Evolutionary conservation across 164 flowering plant genomes (phyloP).

Genomic region (Vitis cinerea): DNA sequence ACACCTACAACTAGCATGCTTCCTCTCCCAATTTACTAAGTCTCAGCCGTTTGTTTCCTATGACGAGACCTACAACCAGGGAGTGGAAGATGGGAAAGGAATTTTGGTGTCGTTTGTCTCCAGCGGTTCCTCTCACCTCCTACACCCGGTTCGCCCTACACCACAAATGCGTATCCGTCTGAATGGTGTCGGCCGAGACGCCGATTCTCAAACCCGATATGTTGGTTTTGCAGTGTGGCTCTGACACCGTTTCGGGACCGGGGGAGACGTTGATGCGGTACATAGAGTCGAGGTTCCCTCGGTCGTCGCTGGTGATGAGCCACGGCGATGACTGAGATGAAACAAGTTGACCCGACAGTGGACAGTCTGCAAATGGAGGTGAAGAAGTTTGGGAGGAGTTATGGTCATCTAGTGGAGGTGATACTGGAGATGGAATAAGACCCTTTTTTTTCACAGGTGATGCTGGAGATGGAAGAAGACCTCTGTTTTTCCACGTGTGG

Average conservation of each 20-base stretch:
- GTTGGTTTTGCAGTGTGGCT: constrained; percentile 29
- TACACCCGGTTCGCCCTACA: constrained; percentile 49
- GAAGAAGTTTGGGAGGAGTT: constrained; percentile 55
- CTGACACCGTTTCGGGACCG: constrained; percentile 49
- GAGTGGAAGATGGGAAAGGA: too few species aligned
- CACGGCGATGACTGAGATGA: constrained; percentile 8
- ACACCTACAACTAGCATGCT: too few species aligned
- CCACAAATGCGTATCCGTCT: constrained; percentile 37
- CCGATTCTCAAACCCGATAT: constrained; percentile 13
- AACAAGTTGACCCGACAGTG: constrained; percentile 42
- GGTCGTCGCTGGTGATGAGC: constrained; percentile 36
- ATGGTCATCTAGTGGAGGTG: constrained; percentile 49
- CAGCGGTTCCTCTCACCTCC: constrained; percentile 22
- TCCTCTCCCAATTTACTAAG: too few species aligned
- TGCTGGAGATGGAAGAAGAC: too few species aligned
- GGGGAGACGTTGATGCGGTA: constrained; percentile 35
- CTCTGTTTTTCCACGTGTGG: too few species aligned
- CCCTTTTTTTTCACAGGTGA: too few species aligned
- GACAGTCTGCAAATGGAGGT: constrained; percentile 72
- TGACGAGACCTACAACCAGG: too few species aligned
- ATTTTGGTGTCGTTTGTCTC: neutral
- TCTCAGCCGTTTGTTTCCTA: too few species aligned
- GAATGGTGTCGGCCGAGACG: constrained; percentile 31
- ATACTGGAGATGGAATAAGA: constrained; percentile 37
- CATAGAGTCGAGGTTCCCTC: constrained; percentile 53